These are phyloP conservation scores for Aspergillus tanneri DNA, from an alignment of 2,329 filamentous ascomycete species.

Conservation along the genomic window DNA sequence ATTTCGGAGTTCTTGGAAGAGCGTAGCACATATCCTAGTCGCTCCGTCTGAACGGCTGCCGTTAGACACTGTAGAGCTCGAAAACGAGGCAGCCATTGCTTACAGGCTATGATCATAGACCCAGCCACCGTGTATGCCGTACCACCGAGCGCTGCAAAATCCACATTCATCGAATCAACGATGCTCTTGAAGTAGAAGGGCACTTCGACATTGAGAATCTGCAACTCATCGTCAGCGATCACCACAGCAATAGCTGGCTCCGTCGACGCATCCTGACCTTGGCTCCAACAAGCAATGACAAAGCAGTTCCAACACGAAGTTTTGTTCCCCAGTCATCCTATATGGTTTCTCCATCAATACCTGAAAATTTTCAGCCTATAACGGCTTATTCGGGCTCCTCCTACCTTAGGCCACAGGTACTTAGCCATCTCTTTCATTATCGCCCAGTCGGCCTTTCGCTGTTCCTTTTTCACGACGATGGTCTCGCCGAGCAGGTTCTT, in stretches of 20 bases:
- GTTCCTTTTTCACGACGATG: constrained; percentile 71
- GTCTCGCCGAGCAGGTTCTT: constrained; percentile 65
- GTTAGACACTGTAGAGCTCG: constrained; percentile 12
- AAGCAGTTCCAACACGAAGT: constrained; percentile 78
- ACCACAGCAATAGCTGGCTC: background rate
- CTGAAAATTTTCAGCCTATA: background rate
- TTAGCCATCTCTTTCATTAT: constrained; percentile 97
- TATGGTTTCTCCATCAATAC: constrained; percentile 19
- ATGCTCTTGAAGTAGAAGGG: constrained; percentile 99
- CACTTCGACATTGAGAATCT: constrained; percentile 90
- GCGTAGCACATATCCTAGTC: constrained; percentile 79
- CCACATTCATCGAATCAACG: constrained; percentile 96
- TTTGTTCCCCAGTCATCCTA: constrained; percentile 75
- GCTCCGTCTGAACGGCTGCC: constrained; percentile 61
- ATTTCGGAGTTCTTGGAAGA: constrained; percentile 93
- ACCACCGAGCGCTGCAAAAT: constrained; percentile 80
- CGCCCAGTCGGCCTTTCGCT: constrained; percentile 95
- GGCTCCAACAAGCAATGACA: constrained; percentile 78
- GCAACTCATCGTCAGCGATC: constrained; percentile 21
- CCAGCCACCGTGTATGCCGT: constrained; percentile 87
- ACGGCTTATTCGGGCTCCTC: constrained; percentile 2
- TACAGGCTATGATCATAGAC: constrained; percentile 85
- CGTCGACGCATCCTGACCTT: constrained; percentile 58
- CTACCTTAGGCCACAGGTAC: constrained; percentile 88
- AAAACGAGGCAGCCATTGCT: constrained; percentile 25